Evolutionary conservation across 768 basidiomycete genomes (phyloP).

Genomic region (Podaxis rugospora): DNA sequence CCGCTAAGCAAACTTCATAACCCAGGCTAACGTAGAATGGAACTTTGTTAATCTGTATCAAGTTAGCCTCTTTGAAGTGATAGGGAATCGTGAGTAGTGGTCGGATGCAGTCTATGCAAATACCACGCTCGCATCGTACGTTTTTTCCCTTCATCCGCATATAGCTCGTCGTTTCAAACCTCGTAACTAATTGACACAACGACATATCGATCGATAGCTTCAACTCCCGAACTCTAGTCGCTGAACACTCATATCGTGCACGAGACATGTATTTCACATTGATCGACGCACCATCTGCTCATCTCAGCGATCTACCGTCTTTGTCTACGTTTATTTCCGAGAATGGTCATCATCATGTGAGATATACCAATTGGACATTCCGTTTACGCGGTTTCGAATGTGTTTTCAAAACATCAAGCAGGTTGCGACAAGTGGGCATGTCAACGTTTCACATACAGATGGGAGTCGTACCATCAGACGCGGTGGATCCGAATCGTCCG

Average conservation of each 20-base stretch:
- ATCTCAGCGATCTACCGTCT: background rate
- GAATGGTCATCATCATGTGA: background rate
- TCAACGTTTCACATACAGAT: too few species aligned
- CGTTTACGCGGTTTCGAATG: too few species aligned
- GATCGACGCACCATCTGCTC: background rate
- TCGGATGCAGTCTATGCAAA: background rate
- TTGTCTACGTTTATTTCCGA: background rate
- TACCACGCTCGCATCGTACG: constrained; percentile 3
- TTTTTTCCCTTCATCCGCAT: background rate
- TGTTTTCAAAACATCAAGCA: too few species aligned
- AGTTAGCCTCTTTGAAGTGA: background rate
- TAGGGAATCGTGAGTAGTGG: constrained; percentile 1
- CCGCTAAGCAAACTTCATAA: too few species aligned
- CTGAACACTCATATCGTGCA: background rate
- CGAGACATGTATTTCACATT: background rate
- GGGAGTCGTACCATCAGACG: too few species aligned
- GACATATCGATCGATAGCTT: background rate
- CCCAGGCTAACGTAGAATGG: background rate
- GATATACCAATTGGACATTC: too few species aligned
- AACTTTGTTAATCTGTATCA: background rate
- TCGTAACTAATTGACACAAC: background rate
- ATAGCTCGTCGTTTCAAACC: background rate
- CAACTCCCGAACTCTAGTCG: background rate
- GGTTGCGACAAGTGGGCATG: too few species aligned
- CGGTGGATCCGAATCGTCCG: too few species aligned